Evolutionary conservation across 805 yeast species (phyloP).

Genomic region (Naumovozyma baii): DNA sequence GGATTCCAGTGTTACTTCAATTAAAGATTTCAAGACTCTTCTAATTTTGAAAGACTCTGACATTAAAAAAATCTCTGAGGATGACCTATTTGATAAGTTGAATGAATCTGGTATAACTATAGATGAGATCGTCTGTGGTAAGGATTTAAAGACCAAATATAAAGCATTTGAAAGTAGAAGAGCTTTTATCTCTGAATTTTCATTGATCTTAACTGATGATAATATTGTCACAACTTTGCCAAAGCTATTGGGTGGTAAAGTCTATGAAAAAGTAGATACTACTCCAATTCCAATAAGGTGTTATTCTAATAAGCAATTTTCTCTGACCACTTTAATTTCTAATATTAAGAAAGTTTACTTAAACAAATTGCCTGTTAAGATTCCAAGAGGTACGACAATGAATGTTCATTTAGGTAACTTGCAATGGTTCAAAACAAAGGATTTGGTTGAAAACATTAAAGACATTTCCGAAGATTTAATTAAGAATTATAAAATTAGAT

Average conservation of each 20-base stretch:
- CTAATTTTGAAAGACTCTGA: constrained; percentile 35
- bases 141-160: constrained; percentile 72
- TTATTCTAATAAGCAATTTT: constrained; percentile 26
- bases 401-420: constrained; percentile 56
- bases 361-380: constrained; percentile 47
- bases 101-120: constrained; percentile 25
- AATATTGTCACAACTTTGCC: constrained; percentile 74
- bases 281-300: constrained; percentile 59
- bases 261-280: constrained; percentile 55
- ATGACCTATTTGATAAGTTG: constrained; percentile 65
- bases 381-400: constrained; percentile 67
- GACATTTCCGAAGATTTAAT: constrained; percentile 43
- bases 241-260: constrained; percentile 74
- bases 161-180: constrained; percentile 86
- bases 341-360: constrained; percentile 49
- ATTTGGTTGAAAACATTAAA: constrained; percentile 51
- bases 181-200: constrained; percentile 56
- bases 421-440: constrained; percentile 35
- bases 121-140: constrained; percentile 53
- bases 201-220: constrained; percentile 78
- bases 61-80: constrained; percentile 27
- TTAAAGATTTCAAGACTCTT: constrained; percentile 31
- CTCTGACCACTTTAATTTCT: constrained; percentile 43
- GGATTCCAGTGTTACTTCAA: constrained; percentile 21
- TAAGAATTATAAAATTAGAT: constrained; percentile 38